A percentile compares a stretch with the other conserved stretches of the same genome.
phyloP scores from a whole-genome alignment of 2,329 filamentous ascomycete genomes.

The Talaromyces amestolkiae region DNA sequence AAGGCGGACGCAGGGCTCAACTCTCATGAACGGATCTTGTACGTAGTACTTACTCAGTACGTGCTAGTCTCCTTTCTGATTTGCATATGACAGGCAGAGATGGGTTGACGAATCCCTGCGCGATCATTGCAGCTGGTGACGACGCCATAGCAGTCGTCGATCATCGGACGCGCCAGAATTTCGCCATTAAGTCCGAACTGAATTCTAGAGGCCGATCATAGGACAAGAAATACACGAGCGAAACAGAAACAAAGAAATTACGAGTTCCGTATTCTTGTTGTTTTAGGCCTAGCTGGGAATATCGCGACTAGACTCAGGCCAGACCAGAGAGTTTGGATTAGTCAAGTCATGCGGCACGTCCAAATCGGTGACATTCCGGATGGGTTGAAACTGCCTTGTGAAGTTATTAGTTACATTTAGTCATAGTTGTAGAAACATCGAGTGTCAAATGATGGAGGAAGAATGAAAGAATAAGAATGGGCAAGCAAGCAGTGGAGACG shows the following conservation, averaged over 20 bases:
- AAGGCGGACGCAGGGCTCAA: neutral
- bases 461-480: neutral
- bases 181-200: neutral
- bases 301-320: neutral
- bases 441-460: neutral
- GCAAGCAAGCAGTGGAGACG: neutral
- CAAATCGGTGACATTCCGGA: neutral
- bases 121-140: neutral
- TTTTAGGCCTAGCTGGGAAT: constrained; percentile 1
- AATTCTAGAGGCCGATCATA: constrained; percentile 4
- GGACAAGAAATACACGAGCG: neutral
- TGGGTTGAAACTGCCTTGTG: neutral
- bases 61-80: neutral
- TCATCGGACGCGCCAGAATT: constrained; percentile 1
- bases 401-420: neutral
- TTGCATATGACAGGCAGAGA: neutral
- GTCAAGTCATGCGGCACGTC: constrained; percentile 3
- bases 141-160: neutral
- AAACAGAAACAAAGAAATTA: neutral
- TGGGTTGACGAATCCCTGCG: neutral
- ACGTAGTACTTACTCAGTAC: neutral
- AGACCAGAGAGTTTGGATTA: neutral
- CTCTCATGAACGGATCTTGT: neutral
- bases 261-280: neutral
- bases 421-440: neutral